Conservation (phyloP, 495 filamentous ascomycete genomes). For the Aspergillus asperescens region DNA sequence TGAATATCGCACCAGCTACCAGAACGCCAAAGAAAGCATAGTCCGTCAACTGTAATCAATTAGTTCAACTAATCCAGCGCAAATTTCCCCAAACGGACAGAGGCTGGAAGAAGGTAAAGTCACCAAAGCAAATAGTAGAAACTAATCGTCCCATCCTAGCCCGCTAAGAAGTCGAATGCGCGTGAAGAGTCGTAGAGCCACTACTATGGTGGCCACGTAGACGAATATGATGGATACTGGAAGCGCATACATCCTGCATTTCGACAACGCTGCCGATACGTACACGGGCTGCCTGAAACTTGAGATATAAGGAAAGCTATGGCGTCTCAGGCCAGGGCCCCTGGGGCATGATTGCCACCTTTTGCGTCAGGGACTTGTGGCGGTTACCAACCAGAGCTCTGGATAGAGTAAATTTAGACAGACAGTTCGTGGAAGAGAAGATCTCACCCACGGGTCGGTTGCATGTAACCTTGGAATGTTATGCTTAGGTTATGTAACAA, state of each 20-base stretch:
- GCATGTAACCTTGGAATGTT: background rate
- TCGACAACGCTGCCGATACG: too few species aligned
- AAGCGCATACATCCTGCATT: constrained; percentile 21
- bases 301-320: background rate
- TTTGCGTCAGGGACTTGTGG: constrained; percentile 28
- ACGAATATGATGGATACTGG: constrained; percentile 23
- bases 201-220: constrained; percentile 22
- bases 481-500: background rate
- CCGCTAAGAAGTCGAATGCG: constrained; percentile 28
- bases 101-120: background rate
- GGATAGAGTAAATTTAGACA: background rate
- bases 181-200: constrained; percentile 30
- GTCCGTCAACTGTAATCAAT: constrained; percentile 17
- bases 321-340: background rate
- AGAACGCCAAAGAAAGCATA: constrained; percentile 25
- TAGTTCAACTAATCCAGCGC: background rate
- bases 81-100: background rate
- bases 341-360: too few species aligned
- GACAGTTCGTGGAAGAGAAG: background rate
- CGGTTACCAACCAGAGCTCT: background rate
- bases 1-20: constrained; percentile 23
- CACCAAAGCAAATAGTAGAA: constrained; percentile 32
- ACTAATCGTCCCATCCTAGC: constrained; percentile 34
- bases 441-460: background rate
- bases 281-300: constrained; percentile 15